Evolutionary conservation across 495 filamentous ascomycete genomes (phyloP), one percentile per base, ranked within the genome.

Genomic region (Trichoderma orchidacearum): DNA sequence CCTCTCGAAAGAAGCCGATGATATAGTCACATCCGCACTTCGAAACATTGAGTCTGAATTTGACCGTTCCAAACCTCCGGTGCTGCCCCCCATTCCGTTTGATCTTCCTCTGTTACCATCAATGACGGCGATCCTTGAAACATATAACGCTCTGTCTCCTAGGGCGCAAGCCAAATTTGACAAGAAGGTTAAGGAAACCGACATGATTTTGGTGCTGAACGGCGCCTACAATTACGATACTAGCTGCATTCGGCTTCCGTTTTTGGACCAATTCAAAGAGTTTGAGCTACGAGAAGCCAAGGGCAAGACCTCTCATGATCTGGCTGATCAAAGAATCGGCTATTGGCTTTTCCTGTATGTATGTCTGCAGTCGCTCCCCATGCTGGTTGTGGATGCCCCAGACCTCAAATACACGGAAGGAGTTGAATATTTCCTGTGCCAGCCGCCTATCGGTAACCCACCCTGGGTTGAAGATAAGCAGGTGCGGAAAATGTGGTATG

Each of bases 351-450:
- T 98, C 76, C 74, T 96, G 45, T 97, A 98, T 67, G 86, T 85
- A 25, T 81, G 95, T 13, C 75, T 97, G 12, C 91, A 98, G 68
- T 84, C 89, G 0, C 80, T 97, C 13, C 94, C 94, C 1, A 81
- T 96, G 76, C 74, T 96, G 4, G 86, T 94, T 1, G 80, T 94
- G 27, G 94, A 97, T 70, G 90, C 89, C 3, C 87, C 87, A 2
- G 86, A 81, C 11, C 69, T 95, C 36, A 78, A 79, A 57, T 92
- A 77, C 60, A 86, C 79, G 0, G 82, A 95, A 29, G 85, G 83
- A 3, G 90, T 95, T 11, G 94, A 96, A 67, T 95, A 97, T 71
- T 97, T 96, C 75, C 79, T 97, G n/a, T 97, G 91, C 70, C 81
- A 95, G 66, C 85, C 89, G 9, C 85, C 91, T 0, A 84, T 86